Conservation (phyloP, 768 basidiomycete genomes). For the Podaxis pistillaris region DNA sequence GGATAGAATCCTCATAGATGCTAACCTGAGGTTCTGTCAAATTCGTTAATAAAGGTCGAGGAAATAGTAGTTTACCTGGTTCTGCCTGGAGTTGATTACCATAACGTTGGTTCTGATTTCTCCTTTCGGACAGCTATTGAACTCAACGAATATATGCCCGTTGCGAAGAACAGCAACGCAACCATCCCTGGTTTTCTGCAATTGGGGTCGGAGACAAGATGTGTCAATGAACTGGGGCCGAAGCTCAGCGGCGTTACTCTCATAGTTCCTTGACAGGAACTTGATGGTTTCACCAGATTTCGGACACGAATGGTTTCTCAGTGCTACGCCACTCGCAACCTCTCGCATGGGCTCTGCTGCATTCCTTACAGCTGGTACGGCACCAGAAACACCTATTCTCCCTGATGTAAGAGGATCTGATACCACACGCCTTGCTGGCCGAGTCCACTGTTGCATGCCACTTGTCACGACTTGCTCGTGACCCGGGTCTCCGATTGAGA, state of each 20-base stretch:
- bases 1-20: conserved; percentile 46
- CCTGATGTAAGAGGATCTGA: not conserved
- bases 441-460: not conserved
- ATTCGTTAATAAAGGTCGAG: conserved; percentile 5
- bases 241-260: not conserved
- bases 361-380: not conserved
- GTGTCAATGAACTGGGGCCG: conserved; percentile 1
- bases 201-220: conserved; percentile 4
- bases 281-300: not conserved
- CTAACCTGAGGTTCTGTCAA: conserved; percentile 32
- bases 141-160: conserved; percentile 5
- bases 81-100: conserved; percentile 1
- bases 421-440: conserved; percentile 4
- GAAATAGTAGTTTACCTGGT: not conserved
- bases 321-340: not conserved
- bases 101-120: not conserved
- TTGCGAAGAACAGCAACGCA: conserved; percentile 3
- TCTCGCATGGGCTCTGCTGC: not conserved
- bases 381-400: not conserved
- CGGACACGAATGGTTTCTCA: not conserved
- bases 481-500: not conserved
- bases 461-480: no score
- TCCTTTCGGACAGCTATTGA: not conserved
- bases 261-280: not conserved
- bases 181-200: not conserved